Percentiles rank a stretch among this genome's conserved stretches.
phyloP scores from a whole-genome alignment of 805 yeast genomes.

The Tetrapisispora pingtungensis region DNA sequence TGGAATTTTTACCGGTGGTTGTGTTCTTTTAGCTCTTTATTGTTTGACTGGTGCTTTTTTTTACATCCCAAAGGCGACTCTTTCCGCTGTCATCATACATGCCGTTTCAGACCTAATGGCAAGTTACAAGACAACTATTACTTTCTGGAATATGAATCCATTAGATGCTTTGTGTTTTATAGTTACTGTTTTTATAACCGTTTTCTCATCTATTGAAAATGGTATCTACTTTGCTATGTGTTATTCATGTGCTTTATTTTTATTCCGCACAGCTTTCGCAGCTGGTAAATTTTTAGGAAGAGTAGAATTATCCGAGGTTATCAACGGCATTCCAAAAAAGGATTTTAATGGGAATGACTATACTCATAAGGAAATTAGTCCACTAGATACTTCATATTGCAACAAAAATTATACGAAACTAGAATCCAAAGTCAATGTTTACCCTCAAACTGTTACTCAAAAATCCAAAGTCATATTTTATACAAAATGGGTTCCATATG shows the following conservation, averaged over 20 bases:
- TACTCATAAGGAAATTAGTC: not conserved
- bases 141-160: slow-evolving; percentile 65
- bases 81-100: slow-evolving; percentile 82
- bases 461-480: slow-evolving; percentile 28
- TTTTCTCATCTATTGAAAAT: slow-evolving; percentile 70
- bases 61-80: slow-evolving; percentile 83
- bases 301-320: slow-evolving; percentile 28
- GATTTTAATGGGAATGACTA: not conserved
- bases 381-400: not conserved
- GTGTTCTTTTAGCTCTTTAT: slow-evolving; percentile 79
- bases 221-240: slow-evolving; percentile 88
- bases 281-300: slow-evolving; percentile 75
- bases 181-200: slow-evolving; percentile 64
- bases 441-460: too few relatives aligned
- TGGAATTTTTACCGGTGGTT: slow-evolving; percentile 81
- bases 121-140: slow-evolving; percentile 53
- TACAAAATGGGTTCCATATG: slow-evolving; percentile 62
- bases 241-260: slow-evolving; percentile 66
- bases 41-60: slow-evolving; percentile 74
- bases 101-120: slow-evolving; percentile 84
- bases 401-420: not conserved
- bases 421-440: not conserved
- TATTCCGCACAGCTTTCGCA: slow-evolving; percentile 72
- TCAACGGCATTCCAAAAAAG: not conserved
- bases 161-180: slow-evolving; percentile 64